Evolutionary conservation across 768 basidiomycete genomes (phyloP), one percentile per base, ranked within the genome.

Genomic region (Nidula microcarpa): DNA sequence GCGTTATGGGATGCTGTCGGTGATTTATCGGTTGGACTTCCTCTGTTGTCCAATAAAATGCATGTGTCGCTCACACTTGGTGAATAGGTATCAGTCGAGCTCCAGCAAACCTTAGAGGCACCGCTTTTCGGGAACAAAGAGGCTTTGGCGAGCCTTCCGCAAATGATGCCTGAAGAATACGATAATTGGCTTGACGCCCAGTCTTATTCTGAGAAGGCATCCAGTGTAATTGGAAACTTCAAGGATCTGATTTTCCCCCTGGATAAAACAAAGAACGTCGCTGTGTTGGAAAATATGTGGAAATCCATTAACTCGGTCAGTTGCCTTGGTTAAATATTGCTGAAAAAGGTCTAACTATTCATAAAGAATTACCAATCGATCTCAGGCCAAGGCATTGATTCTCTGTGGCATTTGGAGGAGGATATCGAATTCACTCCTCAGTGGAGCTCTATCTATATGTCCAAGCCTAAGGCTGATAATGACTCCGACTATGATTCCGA

Each of bases 1-100:
- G 72, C 77, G 2, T 73, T 94, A 50, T 93, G 87, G 84, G 85
- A 94, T 58, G 85, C 90, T 39, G 75, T 91, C 37, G 91, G 91
- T 10, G 88, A 93, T 68, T 74, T 94, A 54, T 85, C 89, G 41
- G 91, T 89, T 70, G 54, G 72, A 18, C 51, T 18, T 57, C 14
- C 30, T 17, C 6, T 49, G 14, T 17, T 18, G 49, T 1, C n/a
- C 39, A 50, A 5, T 46, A n/a, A 2, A 16, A 41, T 56, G 11
- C 16, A 30, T 2, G 23, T 30, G 4, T 30, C 23, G 23, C 23
- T 30, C 23, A 30, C 23, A 30, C 23, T 30, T 50, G 36, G 43
- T 49, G 10, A 50, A 51, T 35, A 91, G 89, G 73, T 81, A 41
- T 78, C 80, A 4, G 76, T 92, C 23, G 77, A 89, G 62, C 65